Conservation (phyloP, 148 eudicot genomes). For the Cornus kousa region DNA sequence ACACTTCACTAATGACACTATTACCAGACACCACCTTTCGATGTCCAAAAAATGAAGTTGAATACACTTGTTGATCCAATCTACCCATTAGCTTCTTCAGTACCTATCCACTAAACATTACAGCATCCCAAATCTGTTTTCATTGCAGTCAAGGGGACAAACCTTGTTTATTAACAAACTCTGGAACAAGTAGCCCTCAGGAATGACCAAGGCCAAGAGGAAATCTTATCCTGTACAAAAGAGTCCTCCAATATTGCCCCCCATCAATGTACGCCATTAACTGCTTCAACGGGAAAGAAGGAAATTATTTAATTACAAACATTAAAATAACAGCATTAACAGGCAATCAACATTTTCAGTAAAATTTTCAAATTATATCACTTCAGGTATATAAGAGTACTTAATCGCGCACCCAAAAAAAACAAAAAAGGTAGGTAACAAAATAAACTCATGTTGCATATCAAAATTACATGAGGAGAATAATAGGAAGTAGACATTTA, state of each 20-base stretch:
- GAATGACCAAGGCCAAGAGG: conserved; percentile 7
- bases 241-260: conserved; percentile 7
- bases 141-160: neutral
- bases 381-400: neutral
- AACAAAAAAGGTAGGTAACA: neutral
- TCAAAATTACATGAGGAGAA: too few relatives aligned
- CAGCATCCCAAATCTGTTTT: neutral
- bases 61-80: neutral
- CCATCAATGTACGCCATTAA: neutral
- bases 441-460: too few relatives aligned
- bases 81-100: neutral
- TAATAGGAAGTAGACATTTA: neutral
- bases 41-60: neutral
- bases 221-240: conserved; percentile 13
- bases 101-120: neutral
- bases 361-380: neutral
- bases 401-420: neutral
- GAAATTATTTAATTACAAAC: neutral
- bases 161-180: neutral
- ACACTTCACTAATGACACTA: neutral
- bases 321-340: neutral
- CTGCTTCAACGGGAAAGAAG: conserved; percentile 1
- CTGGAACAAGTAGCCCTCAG: neutral
- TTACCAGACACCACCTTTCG: neutral
- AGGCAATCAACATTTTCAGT: neutral